Conservation (phyloP, 2,329 filamentous ascomycete species). For the Colletotrichum sp. region DNA sequence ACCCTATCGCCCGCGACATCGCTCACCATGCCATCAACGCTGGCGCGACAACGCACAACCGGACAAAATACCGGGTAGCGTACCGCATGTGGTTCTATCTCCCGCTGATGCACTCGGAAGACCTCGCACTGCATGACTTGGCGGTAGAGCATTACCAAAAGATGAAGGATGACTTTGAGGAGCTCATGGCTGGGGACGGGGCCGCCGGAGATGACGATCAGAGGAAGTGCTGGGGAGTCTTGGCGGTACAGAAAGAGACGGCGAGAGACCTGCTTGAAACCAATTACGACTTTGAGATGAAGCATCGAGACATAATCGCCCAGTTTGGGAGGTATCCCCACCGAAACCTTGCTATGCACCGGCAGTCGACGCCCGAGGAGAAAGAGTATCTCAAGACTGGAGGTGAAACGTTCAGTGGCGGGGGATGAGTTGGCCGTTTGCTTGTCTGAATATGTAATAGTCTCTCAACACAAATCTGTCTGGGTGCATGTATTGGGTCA, state of each 20-base stretch:
- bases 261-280: conserved; percentile 26
- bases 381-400: conserved; percentile 50
- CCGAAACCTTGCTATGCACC: conserved; percentile 55
- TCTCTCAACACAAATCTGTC: neutral
- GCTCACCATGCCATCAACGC: conserved; percentile 36
- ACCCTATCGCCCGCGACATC: conserved; percentile 56
- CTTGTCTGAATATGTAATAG: neutral
- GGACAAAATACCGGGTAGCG: conserved; percentile 36
- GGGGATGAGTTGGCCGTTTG: neutral
- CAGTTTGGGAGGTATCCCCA: conserved; percentile 65
- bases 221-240: conserved; percentile 28
- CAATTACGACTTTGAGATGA: conserved; percentile 40
- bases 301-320: conserved; percentile 55
- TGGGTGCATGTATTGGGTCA: neutral
- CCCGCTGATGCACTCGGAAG: conserved; percentile 65
- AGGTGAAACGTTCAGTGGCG: conserved; percentile 40
- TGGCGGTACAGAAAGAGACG: conserved; percentile 28
- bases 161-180: conserved; percentile 35
- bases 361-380: conserved; percentile 55
- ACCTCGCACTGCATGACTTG: conserved; percentile 46
- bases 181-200: conserved; percentile 31
- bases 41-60: conserved; percentile 30
- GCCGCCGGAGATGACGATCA: conserved; percentile 26
- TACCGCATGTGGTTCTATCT: conserved; percentile 63
- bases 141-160: conserved; percentile 34